Conservation (phyloP, 345 rosid species). For the Moricandia arvensis region DNA sequence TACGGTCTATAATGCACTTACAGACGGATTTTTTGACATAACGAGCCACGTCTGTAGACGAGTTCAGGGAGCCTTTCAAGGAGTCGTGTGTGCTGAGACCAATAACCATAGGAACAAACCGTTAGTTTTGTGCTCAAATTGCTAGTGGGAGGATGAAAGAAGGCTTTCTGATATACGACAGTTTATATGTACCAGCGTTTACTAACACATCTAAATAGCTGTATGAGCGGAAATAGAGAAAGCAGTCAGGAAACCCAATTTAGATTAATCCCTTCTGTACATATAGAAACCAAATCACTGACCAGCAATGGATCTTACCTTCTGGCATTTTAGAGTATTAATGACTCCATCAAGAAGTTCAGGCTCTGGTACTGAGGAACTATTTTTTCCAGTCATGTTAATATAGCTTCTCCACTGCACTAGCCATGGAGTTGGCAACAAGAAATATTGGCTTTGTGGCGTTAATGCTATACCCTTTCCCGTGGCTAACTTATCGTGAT, state of each 20-base stretch:
- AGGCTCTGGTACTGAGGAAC: constrained; percentile 61
- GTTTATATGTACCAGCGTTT: background rate
- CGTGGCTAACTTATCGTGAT: constrained; percentile 76
- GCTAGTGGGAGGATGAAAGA: background rate
- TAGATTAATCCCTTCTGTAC: background rate
- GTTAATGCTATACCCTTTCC: constrained; percentile 64
- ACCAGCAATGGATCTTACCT: constrained; percentile 49
- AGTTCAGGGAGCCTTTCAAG: constrained; percentile 83
- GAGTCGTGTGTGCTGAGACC: constrained; percentile 70
- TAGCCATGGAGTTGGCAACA: constrained; percentile 85
- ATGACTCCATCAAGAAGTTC: constrained; percentile 62
- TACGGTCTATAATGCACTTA: constrained; percentile 45
- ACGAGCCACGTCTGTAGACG: constrained; percentile 64
- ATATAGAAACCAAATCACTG: constrained; percentile 4
- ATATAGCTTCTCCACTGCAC: constrained; percentile 80
- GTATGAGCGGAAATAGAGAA: constrained; percentile 18
- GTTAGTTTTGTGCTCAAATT: constrained; percentile 23
- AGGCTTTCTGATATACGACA: constrained; percentile 6
- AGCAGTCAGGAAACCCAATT: background rate
- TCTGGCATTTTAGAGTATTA: constrained; percentile 71
- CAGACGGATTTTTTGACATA: constrained; percentile 67
- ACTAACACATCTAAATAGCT: background rate
- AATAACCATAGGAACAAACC: constrained; percentile 17
- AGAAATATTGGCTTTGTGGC: constrained; percentile 58
- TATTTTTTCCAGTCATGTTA: constrained; percentile 65